Evolutionary conservation across 1,284 basidiomycete species (phyloP), one percentile per base, ranked within the genome.

Genomic region (Volvariella volvacea): DNA sequence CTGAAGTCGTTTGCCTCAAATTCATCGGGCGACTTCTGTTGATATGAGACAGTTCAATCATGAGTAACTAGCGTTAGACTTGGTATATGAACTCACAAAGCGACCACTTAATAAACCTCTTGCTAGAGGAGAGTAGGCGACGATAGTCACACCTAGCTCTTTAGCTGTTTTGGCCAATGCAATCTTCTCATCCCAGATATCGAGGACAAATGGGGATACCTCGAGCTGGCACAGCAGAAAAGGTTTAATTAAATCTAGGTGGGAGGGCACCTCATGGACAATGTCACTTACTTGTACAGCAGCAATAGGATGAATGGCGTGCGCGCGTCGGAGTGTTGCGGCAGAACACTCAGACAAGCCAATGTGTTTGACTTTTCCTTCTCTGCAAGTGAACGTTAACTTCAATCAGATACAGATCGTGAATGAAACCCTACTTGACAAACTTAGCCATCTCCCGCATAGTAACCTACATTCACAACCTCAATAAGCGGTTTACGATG

Each of bases 341-440:
- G 72, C 71, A 1, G 73, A 75, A 45, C 71, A 70, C 54, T 87
- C 83, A 39, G 78, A 83, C 16, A 84, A 63, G 0, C 82, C 81
- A n/a, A 85, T 58, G 55, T 78, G 71, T 47, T 73, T 74, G 41
- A 80, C 68, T 54, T 80, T 81, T 17, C 80, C 79, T 39, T 67
- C 72, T 48, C 74, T 74, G n/a, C n/a, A n/a, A n/a, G n/a, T 6
- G n/a, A 15, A 15, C 34, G 21, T 30, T 16, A 38, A 16, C 28
- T 8, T 36, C 22, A 14, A 38, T 46, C 12, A 21, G 22, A 3
- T 10, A 31, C 31, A 40, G 39, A 21, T 19, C 39, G 42, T n/a
- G 40, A 16, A 15, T 1, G 28, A 16, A 4, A 22, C 52, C 61
- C 38, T 47, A 74, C 74, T 74, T 76, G 45, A 79, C 76, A 16